Base-by-base conservation (phyloP, 1,284 basidiomycete species). In the Sporisorium sorghi region DNA sequence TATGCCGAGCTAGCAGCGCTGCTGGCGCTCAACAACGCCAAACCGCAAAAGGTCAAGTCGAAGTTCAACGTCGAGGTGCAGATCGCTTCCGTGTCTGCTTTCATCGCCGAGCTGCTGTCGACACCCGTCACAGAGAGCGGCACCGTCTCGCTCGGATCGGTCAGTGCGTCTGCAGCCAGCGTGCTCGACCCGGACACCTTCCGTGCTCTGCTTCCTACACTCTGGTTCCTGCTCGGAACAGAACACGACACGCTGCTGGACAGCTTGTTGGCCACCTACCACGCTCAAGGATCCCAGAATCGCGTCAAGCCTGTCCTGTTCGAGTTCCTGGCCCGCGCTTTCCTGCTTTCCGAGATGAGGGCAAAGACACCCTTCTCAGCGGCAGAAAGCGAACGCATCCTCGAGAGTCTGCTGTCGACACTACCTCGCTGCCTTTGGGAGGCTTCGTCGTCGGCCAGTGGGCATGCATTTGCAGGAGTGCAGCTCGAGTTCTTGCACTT, bases 201-300 rank as follows among this genome's bases (percentile, higher is more conserved):
- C 53, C 47, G 53, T 28, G 65, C 71, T 7, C 61, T 78, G 21
- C 66, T 78, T n/a, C 77, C 77, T 0, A 78, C 72, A 5, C 46
- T 78, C 24, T 78, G 77, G 77, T 71, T 76, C 52, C 61, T 78
- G 19, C 48, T 78, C 24, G 73, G 69, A 24, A 58, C 60, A 14
- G 56, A 68, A 11, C 52, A 59, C 37, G 67, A 68, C 10, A 57
- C 62, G 2, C 42, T 78, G 7, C 53, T 78, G 12, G 54, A 68
- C 10, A 60, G 64, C 48, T 55, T 75, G 19, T 12, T 72, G 23
- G 40, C 33, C 23, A 65, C 65, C 15, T 73, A 64, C 28, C 65
- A 68, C 23, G 58, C 60, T 9, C 59, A 61, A 21, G 49, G 53
- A n/a, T 57, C 58, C 1, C 47, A 60, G 44, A 62, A 59, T 43